Conservation (phyloP, 1,284 basidiomycete species). For the Kalmanozyma brasiliensis region DNA sequence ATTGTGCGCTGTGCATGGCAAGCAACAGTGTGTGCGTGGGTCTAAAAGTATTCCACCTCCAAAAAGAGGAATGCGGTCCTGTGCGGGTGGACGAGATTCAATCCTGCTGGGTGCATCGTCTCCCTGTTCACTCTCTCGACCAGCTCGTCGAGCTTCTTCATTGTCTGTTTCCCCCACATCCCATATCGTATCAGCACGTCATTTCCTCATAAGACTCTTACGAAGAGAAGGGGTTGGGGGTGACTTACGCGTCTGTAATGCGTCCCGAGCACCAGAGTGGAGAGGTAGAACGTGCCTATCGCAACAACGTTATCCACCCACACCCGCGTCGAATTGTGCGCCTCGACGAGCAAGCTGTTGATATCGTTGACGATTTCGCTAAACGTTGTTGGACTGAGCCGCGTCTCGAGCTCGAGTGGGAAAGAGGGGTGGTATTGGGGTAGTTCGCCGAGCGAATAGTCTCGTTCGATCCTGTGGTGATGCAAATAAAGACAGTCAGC, state of each 20-base stretch:
- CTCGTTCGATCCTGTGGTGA: constrained; percentile 75
- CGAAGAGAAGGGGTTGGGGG: background rate
- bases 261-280: constrained; percentile 72
- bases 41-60: constrained; percentile 68
- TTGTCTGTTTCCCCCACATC: constrained; percentile 77
- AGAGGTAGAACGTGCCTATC: constrained; percentile 64
- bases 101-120: constrained; percentile 80
- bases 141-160: constrained; percentile 75
- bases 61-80: constrained; percentile 81
- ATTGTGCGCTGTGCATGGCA: too few relatives aligned
- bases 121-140: constrained; percentile 76
- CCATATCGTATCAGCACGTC: too few relatives aligned
- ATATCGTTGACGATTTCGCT: constrained; percentile 57
- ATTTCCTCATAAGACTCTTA: background rate
- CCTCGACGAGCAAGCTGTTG: constrained; percentile 46
- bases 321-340: constrained; percentile 34
- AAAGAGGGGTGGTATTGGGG: constrained; percentile 80
- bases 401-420: constrained; percentile 79
- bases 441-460: constrained; percentile 82
- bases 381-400: constrained; percentile 49
- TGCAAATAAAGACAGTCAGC: background rate
- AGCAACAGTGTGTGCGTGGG: background rate
- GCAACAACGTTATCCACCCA: constrained; percentile 53
- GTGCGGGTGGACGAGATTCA: constrained; percentile 82
- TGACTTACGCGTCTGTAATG: constrained; percentile 79